Base-by-base conservation (phyloP, 169 alveolate species). In the Amoebophrya sp. region DNA sequence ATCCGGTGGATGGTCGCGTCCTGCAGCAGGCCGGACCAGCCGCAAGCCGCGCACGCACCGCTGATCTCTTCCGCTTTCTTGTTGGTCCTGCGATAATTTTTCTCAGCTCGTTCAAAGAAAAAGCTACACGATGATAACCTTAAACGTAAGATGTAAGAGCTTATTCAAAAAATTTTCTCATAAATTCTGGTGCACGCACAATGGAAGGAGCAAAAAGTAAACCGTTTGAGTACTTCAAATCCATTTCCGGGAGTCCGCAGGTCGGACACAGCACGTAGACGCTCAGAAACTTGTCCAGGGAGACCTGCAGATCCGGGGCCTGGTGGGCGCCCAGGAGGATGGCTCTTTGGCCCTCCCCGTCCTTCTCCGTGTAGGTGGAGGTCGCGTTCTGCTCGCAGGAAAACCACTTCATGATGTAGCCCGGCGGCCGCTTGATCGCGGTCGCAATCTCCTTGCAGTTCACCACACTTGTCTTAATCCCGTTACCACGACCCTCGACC, bases 401-500 rank as follows among this genome's bases (percentile, higher is more conserved):
- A n/a, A 66, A 66, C 83, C 83, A 66, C 35, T 66, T 66, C 83
- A 66, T 66, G 35, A 66, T 25, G 35, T 66, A 66, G 35, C 83
- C 83, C 29, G 98, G 98, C 0, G 97, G 97, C 39, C 98, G 93
- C 91, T 97, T 97, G 53, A 97, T 93, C 10, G 98, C 97, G 66
- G 99, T 95, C 0, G 99, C 99, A 88, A 99, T 98, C 88, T 98
- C 99, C 38, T 98, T 99, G 97, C 98, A 96, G 93, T 99, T 99
- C 77, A 97, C 95, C 38, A 99, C 96, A 94, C 98, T 98, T 38
- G 99, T 99, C 94, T 98, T 97, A 89, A 98, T 98, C 35, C 96
- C 96, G 90, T 94, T 94, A 29, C 96, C 96, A 0, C 96, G 88
- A 38, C 96, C 95, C 89, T 94, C 95, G n/a, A 92, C 92, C 33